Evolutionary conservation across 345 rosid genomes (phyloP), one percentile per base, ranked within the genome.

Genomic region (Kernera saxatilis): DNA sequence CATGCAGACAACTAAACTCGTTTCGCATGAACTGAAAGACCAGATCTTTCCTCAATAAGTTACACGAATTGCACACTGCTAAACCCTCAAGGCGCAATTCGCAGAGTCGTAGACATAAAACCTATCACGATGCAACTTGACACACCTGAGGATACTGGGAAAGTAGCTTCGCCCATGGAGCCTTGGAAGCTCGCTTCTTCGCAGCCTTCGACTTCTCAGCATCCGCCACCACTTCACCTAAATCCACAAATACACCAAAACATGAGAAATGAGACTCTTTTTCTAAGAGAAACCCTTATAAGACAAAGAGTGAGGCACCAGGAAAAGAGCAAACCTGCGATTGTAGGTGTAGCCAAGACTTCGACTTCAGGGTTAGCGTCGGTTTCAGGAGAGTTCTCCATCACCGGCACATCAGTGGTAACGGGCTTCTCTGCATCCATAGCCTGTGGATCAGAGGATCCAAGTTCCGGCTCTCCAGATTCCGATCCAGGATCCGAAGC

Each of bases 151-250:
- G 59, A 68, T 80, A 86, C 87, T 92, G 93, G 2, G 98, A 92
- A 68, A 95, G 91, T 67, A 95, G 89, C 80, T 87, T 88, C 32
- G 85, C 99, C 98, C 98, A 95, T 13, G 93, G 91, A 74, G 71
- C 77, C 67, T 83, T 88, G 12, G 82, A 73, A 72, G 72, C 68
- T 0, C 79, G 67, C 48, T 76, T 76, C 79, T 76, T 76, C 25
- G 25, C 79, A 3, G 75, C 45, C 67, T 76, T 76, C 0, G 76
- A 49, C 57, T 76, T 76, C 33, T 56, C 71, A 18, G 41, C 53
- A 56, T 76, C 71, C 6, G 55, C n/a, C n/a, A 58, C 61, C 27
- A 25, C 67, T 76, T 64, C 93, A 73, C 78, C 90, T 84, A 77
- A 79, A 73, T 39, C 62, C 69, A 76, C 52, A 66, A 65, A 62